Conservation (phyloP, 192 early-diverging fungal genomes). For the Mortierella alpina region DNA sequence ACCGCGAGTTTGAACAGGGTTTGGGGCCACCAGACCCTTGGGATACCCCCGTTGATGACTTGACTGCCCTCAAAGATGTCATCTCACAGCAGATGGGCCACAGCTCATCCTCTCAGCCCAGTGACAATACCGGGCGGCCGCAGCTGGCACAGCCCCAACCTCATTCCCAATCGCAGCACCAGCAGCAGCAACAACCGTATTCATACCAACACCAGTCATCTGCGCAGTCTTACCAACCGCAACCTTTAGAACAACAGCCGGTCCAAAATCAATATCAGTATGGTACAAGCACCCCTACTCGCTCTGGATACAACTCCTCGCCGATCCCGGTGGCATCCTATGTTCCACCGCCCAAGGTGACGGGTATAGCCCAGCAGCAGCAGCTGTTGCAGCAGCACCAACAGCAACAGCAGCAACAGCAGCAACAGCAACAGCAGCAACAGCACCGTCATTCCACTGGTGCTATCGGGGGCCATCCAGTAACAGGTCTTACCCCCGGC, state of each 20-base stretch:
- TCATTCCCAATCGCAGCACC: constrained; percentile 15
- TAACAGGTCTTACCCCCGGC: constrained; percentile 19
- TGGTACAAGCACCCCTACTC: not conserved
- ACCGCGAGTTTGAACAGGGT: constrained; percentile 74
- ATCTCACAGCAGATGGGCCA: constrained; percentile 56
- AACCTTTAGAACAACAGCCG: not conserved
- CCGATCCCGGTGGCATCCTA: constrained; percentile 34
- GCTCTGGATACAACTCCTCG: constrained; percentile 35
- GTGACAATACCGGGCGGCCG: not conserved
- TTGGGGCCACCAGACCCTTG: constrained; percentile 71
- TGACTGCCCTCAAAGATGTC: constrained; percentile 65
- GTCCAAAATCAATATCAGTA: constrained; percentile 8
- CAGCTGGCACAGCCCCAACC: constrained; percentile 4
- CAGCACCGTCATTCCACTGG: constrained; percentile 41
- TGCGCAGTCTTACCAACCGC: not conserved
- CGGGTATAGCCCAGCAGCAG: constrained; percentile 25
- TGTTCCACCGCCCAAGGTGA: constrained; percentile 20
- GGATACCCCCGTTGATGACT: constrained; percentile 68
- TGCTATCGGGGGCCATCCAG: not conserved
- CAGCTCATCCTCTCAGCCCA: not conserved
- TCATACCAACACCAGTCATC: constrained; percentile 15
- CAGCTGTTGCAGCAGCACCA: constrained; percentile 16
- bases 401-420: constrained; percentile 23
- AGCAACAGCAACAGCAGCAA: constrained; percentile 20
- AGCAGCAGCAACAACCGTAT: constrained; percentile 12